Base-by-base conservation (phyloP, 805 yeast species). In the Candida insectorum region DNA sequence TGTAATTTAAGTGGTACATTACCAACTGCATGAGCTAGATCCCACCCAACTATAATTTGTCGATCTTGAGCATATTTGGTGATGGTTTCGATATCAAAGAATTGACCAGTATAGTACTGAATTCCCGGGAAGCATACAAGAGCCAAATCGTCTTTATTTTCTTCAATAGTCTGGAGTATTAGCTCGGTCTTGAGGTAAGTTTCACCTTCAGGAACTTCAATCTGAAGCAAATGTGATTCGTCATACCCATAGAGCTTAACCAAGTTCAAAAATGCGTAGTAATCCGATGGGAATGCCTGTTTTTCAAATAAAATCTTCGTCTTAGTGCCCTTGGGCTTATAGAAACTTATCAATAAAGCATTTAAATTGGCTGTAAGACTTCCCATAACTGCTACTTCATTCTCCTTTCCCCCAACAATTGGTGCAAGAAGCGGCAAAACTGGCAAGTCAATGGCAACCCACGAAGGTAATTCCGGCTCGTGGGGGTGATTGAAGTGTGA, bases 1-100 rank as follows among this genome's bases (percentile, higher is more conserved):
- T 89, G 97, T 33, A 89, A 61, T 30, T 71, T 48, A 33, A 91
- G 58, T 6, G 77, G 79, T 2, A 86, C 89, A 55, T 91, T 91
- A 2, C 97, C 97, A 2, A 71, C 91, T 2, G 94, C 96, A 55
- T 89, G 97, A 1, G 97, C 97, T 45, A 89, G 67, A 56, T 89
- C 97, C 96, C 96, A 89, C 1, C 96, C 97, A 18, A 81, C 84
- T 2, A 73, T 62, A 22, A 84, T 70, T 16, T 61, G 73, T 37
- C 49, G 52, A 4, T 34, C 13, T 20, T 85, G 80, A 4, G 82
- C 88, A 29, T 62, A 63, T 6, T 51, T 48, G 1, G 97, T 88
- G 47, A 89, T 86, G n/a, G 55, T 54, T 31, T 67, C 69, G 23
- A 89, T 84, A 31, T 86, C 85, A 49, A 89, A 88, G 16, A 69